Evolutionary conservation across 257 asterid genomes (phyloP).

Genomic region (Solanum sejunctum): DNA sequence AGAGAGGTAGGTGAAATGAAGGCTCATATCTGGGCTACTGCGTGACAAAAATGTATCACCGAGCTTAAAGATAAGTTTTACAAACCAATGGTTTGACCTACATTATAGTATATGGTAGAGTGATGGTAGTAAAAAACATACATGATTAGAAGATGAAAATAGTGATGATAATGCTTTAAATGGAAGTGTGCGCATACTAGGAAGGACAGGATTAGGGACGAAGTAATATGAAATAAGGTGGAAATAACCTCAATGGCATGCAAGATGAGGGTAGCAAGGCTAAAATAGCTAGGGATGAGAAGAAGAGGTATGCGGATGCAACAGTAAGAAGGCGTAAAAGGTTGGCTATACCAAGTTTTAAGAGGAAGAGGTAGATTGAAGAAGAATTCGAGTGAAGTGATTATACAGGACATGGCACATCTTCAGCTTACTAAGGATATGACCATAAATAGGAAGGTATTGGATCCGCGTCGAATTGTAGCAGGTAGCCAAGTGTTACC

Average conservation of each 20-base stretch:
- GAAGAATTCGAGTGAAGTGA: no score
- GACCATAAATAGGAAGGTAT: neutral
- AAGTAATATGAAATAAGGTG: neutral
- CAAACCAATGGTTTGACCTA: neutral
- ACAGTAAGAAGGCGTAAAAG: neutral
- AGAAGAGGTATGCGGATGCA: neutral
- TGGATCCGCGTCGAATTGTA: neutral
- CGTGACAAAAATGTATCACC: neutral
- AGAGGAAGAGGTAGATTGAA: neutral
- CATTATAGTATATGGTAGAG: neutral
- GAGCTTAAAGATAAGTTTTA: no score
- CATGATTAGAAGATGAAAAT: neutral
- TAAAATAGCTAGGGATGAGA: no score
- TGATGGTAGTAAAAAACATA: neutral
- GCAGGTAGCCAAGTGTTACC: neutral
- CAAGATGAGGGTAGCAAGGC: no score
- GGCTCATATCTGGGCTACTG: neutral
- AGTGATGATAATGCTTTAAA: neutral
- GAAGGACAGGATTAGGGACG: no score
- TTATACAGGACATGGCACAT: no score
- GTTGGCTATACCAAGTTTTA: neutral
- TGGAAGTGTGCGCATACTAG: neutral
- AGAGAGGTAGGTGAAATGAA: neutral
- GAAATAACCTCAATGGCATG: no score
- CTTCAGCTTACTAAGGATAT: no score